Percentiles rank a stretch among this genome's conserved stretches.
Evolutionary conservation across 2,329 filamentous ascomycete species (phyloP).

Genomic region (Beauveria asiatica): DNA sequence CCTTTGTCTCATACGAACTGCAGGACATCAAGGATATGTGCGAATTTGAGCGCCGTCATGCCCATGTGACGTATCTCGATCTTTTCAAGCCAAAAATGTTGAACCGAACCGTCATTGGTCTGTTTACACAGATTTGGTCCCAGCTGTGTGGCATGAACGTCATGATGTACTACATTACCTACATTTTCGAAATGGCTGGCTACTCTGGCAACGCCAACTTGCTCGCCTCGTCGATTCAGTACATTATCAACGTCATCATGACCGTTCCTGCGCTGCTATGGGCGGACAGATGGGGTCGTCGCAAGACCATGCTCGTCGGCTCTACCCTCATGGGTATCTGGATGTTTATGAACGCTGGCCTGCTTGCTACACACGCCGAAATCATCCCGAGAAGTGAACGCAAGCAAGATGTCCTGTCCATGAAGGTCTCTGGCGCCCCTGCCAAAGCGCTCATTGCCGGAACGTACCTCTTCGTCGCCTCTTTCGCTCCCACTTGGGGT

Average conservation of each 20-base stretch:
- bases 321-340: slow-evolving; percentile 56
- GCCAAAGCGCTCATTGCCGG: slow-evolving; percentile 57
- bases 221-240: slow-evolving; percentile 47
- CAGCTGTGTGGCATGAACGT: slow-evolving; percentile 50
- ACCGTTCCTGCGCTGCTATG: slow-evolving; percentile 67
- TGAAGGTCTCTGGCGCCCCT: slow-evolving; percentile 35
- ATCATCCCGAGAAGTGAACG: slow-evolving; percentile 34
- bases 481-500: slow-evolving; percentile 37
- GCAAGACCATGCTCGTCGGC: slow-evolving; percentile 57
- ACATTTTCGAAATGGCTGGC: slow-evolving; percentile 31
- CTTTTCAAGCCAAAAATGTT: slow-evolving; percentile 62
- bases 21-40: slow-evolving; percentile 65
- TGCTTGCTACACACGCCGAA: slow-evolving; percentile 39
- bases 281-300: slow-evolving; percentile 69
- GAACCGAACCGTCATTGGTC: slow-evolving; percentile 41
- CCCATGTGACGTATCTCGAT: slow-evolving; percentile 62
- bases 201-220: slow-evolving; percentile 39
- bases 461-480: slow-evolving; percentile 56
- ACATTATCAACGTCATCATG: slow-evolving; percentile 72
- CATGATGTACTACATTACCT: slow-evolving; percentile 57
- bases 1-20: slow-evolving; percentile 60
- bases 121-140: slow-evolving; percentile 48
- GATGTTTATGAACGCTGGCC: slow-evolving; percentile 45
- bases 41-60: slow-evolving; percentile 63
- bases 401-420: slow-evolving; percentile 38